Evolutionary conservation across 1,139 yeast species (phyloP).

Genomic region (Saccharomyces uvarum): DNA sequence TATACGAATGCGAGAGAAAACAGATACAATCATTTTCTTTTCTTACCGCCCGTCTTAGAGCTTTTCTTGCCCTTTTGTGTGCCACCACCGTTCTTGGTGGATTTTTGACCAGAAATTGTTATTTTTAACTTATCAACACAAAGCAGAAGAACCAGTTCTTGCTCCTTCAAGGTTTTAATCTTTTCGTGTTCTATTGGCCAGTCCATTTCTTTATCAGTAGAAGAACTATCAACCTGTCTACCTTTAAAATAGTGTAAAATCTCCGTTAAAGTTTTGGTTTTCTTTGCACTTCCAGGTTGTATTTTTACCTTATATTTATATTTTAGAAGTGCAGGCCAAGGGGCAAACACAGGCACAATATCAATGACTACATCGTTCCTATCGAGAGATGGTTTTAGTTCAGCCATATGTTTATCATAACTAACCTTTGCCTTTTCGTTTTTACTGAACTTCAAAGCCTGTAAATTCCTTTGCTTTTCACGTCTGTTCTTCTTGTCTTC

Average conservation of each 20-base stretch:
- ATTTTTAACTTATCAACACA: slow-evolving; percentile 46
- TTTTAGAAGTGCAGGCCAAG: slow-evolving; percentile 74
- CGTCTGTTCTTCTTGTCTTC: slow-evolving; percentile 35
- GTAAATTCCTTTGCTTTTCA: slow-evolving; percentile 45
- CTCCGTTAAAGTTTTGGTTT: slow-evolving; percentile 78
- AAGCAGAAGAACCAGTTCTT: slow-evolving; percentile 44
- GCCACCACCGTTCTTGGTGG: not conserved
- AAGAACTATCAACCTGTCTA: slow-evolving; percentile 46
- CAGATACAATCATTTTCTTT: not conserved
- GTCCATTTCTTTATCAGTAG: slow-evolving; percentile 47
- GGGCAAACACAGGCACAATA: slow-evolving; percentile 84
- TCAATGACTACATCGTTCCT: slow-evolving; percentile 42
- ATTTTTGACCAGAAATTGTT: slow-evolving; percentile 34
- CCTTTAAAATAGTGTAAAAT: slow-evolving; percentile 50
- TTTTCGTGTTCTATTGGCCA: slow-evolving; percentile 67
- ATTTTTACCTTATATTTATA: slow-evolving; percentile 77
- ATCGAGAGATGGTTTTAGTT: slow-evolving; percentile 34
- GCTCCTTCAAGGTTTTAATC: slow-evolving; percentile 49
- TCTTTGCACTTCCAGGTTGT: slow-evolving; percentile 80
- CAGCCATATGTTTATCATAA: slow-evolving; percentile 32
- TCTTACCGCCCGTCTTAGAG: not conserved
- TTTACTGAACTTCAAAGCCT: slow-evolving; percentile 41
- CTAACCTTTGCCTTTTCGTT: slow-evolving; percentile 30
- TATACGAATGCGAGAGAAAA: not conserved
- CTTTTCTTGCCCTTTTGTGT: slow-evolving; percentile 4